These are phyloP conservation scores for Mucor circinelloides DNA, from an alignment of 371 early-diverging fungal genomes.

Conservation along the genomic window DNA sequence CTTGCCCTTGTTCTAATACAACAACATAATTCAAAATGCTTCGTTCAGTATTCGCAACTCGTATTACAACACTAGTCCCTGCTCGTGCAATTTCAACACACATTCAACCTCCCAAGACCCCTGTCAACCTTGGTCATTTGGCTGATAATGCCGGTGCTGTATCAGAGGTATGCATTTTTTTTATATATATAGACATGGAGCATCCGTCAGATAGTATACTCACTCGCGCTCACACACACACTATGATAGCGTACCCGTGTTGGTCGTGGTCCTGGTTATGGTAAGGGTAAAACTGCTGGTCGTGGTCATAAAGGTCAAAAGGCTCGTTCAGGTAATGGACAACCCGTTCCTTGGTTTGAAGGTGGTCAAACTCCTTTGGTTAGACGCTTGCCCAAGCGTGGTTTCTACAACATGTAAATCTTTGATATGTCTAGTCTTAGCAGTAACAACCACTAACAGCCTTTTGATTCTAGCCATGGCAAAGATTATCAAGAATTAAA, in stretches of 20 bases:
- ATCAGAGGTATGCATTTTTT: conserved; percentile 49
- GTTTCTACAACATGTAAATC: conserved; percentile 77
- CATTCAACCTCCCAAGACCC: conserved; percentile 33
- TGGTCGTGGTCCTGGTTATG: conserved; percentile 87
- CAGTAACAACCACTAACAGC: background rate
- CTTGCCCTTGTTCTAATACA: background rate
- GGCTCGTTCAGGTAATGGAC: conserved; percentile 77
- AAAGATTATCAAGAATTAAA: conserved; percentile 77
- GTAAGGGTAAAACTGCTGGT: conserved; percentile 89
- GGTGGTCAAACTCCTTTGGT: conserved; percentile 93
- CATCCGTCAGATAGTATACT: background rate
- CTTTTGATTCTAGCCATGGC: conserved; percentile 46
- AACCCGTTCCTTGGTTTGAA: conserved; percentile 87
- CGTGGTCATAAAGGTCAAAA: conserved; percentile 95
- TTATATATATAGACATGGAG: background rate
- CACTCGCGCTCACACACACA: background rate
- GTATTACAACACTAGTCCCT: background rate
- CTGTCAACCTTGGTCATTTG: conserved; percentile 42
- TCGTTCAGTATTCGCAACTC: conserved; percentile 19
- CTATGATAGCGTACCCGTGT: conserved; percentile 64
- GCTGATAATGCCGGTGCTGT: conserved; percentile 56
- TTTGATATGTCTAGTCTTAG: background rate
- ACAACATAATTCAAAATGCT: conserved; percentile 15
- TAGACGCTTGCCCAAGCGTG: conserved; percentile 88
- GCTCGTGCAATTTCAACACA: conserved; percentile 31